Percentiles rank a stretch among this genome's conserved stretches.
Conservation (phyloP, 306 rosid species). For the Ormosia semicastrata region DNA sequence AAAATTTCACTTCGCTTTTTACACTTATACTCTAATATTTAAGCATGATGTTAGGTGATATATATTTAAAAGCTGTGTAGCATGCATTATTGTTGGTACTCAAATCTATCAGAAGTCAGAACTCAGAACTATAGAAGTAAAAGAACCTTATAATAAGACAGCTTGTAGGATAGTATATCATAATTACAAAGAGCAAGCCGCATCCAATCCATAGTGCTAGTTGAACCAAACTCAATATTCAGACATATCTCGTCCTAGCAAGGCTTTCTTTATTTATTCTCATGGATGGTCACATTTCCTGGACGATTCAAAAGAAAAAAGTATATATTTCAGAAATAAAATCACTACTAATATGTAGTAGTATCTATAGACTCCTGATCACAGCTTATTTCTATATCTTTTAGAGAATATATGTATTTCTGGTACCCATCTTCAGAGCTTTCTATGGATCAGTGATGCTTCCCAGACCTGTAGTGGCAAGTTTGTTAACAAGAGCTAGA, state of each 20-base stretch:
- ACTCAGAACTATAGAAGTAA: neutral
- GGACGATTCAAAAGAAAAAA: neutral
- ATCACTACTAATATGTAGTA: neutral
- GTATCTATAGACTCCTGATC: neutral
- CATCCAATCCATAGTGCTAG: neutral
- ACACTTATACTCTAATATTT: too few species aligned
- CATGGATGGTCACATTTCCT: neutral
- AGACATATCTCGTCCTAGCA: neutral
- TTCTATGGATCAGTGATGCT: conserved; percentile 32
- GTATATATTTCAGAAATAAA: neutral
- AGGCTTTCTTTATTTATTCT: neutral
- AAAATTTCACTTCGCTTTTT: too few species aligned
- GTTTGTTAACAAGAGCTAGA: conserved; percentile 67
- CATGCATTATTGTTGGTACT: too few species aligned
- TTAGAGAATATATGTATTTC: neutral
- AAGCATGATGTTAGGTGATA: too few species aligned
- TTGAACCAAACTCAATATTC: conserved; percentile 1
- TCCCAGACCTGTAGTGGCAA: conserved; percentile 55
- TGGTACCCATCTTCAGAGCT: neutral
- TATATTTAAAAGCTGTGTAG: too few species aligned
- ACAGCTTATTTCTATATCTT: neutral
- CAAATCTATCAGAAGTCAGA: too few species aligned
- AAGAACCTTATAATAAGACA: neutral
- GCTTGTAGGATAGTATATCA: neutral
- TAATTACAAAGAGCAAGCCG: neutral